Evolutionary conservation across 78 protist genomes (phyloP), one percentile per base, ranked within the genome.

Genomic region (Speleostelium caveatum): DNA sequence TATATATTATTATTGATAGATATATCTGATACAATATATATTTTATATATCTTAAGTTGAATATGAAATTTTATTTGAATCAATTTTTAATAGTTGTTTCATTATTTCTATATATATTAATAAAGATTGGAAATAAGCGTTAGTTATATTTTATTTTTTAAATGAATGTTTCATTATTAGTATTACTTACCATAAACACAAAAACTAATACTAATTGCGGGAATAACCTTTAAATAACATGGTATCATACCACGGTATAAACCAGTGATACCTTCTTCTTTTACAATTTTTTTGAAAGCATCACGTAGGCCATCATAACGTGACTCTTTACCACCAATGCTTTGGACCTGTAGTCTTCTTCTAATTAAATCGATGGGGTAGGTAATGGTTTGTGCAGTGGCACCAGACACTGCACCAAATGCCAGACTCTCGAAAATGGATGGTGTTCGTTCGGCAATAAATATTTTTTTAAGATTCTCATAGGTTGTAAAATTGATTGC

Each of bases 401-500:
- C 93, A 12, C 97, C 96, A n/a, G 96, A 91, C 12, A 75, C n/a
- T 28, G 95, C 96, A 22, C 97, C 97, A 38, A 68, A 86, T 19
- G 30, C 2, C 26, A 96, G 62, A 49, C 68, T 32, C 3, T 71
- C 39, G 19, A 28, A n/a, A 1, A 69, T 76, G 33, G 88, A 22
- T n/a, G 77, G 74, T 22, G 66, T 6, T 33, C 68, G 66, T 19
- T 73, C 53, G 45, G 60, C 39, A 24, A 60, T 61, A 24, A 92
- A 62, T n/a, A 39, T 36, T 21, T 24, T 42, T 56, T 92, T 92
- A 21, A 96, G 49, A 28, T 86, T 38, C 63, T 95, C 98, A 73
- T 96, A 96, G 26, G 93, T 77, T 26, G 95, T 86, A 49, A 96
- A 96, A 73, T 96, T 93, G 58, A 96, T 65, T 28, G 96, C 98